Evolutionary conservation across 192 early-diverging fungal species (phyloP), one percentile per base, ranked within the genome.

Genomic region (Podila horticola): DNA sequence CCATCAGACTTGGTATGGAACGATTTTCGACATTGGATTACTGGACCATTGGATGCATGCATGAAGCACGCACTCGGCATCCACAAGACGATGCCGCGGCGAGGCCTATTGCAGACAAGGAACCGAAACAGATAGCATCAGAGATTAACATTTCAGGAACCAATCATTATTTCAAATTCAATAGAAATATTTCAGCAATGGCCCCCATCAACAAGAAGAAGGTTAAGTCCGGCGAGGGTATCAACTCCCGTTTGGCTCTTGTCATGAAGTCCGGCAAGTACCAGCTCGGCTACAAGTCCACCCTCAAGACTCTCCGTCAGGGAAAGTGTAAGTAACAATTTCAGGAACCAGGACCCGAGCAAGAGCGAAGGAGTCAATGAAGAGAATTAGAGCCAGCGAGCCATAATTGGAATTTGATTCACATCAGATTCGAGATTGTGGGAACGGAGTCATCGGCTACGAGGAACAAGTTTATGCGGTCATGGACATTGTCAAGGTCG

Each of bases 191-290:
- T 76, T 67, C 72, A 84, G 59, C 72, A 79, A 89, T 90, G 89
- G 86, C 89, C 60, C 86, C 88, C 75, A 75, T 76, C 74, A 82
- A 84, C 70, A 93, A 92, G 87, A 94, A 94, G 91, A 83, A 91
- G 83, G 95, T 96, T 91, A 93, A 96, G 87, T 74, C 92, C 71
- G 84, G 89, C 64, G 97, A 99, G 89, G 93, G 92, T 87, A 98
- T 99, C 93, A 99, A 99, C 95, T 92, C 96, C 82, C 93, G 97
- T 81, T 93, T 99, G 81, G 93, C 95, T 71, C 94, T 99, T 83
- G 98, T 99, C 74, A 99, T 96, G 95, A 99, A 99, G 94, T 94
- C 93, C 84, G 98, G 98, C 84, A 99, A 99, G 92, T 95, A 94
- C 88, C 88, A 91, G 66, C 93, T 99, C 71, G 98, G 98, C 62